phyloP scores from a whole-genome alignment of 805 yeast genomes.

The Yamadazyma insecticola region DNA sequence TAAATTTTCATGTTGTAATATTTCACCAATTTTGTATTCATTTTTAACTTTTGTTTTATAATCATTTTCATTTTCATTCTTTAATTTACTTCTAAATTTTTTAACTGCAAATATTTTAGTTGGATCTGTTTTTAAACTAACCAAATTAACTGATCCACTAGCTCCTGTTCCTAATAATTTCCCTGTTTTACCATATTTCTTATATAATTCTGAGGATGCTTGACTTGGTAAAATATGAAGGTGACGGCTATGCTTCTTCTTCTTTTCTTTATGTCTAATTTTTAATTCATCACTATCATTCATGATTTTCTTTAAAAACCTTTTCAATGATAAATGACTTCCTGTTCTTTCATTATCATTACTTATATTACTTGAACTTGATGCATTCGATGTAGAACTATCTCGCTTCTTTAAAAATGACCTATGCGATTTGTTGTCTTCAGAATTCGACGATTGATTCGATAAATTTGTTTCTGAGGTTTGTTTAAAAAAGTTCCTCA shows the following conservation, averaged over 20 bases:
- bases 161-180: conserved; percentile 86
- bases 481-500: conserved; percentile 9
- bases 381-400: conserved; percentile 4
- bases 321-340: conserved; percentile 34
- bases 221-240: conserved; percentile 13
- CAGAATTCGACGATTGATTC: background rate
- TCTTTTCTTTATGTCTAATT: conserved; percentile 5
- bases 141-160: conserved; percentile 85
- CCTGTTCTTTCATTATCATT: conserved; percentile 10
- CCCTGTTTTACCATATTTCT: conserved; percentile 65
- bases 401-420: conserved; percentile 11
- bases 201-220: conserved; percentile 20
- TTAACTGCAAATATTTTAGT: conserved; percentile 73
- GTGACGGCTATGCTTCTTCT: conserved; percentile 6
- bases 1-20: conserved; percentile 67
- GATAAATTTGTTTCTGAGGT: conserved; percentile 2
- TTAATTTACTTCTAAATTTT: conserved; percentile 66
- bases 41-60: conserved; percentile 75
- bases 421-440: conserved; percentile 6
- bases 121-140: conserved; percentile 52
- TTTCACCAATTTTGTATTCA: conserved; percentile 79
- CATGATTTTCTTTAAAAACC: conserved; percentile 50
- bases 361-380: conserved; percentile 2
- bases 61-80: conserved; percentile 59
- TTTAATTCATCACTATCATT: conserved; percentile 9